Evolutionary conservation across 2,329 filamentous ascomycete genomes (phyloP).

Genomic region (Hypoxylon sp.): DNA sequence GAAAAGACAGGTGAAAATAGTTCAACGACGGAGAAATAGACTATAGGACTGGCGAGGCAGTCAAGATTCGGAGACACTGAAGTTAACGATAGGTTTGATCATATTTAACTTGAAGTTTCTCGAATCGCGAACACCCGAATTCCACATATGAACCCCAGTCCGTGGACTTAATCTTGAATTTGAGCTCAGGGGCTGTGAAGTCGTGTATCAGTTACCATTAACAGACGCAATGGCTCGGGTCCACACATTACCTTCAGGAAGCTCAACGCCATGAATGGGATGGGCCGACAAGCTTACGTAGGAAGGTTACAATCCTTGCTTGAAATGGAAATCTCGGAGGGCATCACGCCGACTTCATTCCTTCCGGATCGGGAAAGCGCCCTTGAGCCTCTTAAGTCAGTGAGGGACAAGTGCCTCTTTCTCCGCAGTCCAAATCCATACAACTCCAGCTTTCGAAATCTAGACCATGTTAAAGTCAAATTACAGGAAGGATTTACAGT

Average conservation of each 20-base stretch:
- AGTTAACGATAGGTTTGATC: not conserved
- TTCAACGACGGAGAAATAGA: conserved; percentile 1
- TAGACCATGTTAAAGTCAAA: conserved; percentile 5
- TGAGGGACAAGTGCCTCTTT: not conserved
- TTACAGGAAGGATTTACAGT: conserved; percentile 1
- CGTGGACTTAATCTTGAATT: not conserved
- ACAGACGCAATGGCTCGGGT: conserved; percentile 5
- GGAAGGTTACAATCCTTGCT: conserved; percentile 9
- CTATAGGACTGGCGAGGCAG: not conserved
- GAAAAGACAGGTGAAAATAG: conserved; percentile 23
- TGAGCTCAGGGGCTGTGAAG: not conserved
- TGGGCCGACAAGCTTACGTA: not conserved
- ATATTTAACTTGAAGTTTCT: not conserved
- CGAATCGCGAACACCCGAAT: not conserved
- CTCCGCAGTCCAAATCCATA: conserved; percentile 11
- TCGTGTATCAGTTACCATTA: conserved; percentile 6
- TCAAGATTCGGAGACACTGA: not conserved
- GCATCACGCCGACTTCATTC: conserved; percentile 43
- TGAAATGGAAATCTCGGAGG: conserved; percentile 42
- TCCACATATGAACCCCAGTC: not conserved
- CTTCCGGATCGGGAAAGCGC: conserved; percentile 32
- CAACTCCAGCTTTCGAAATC: not conserved
- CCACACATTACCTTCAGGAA: not conserved
- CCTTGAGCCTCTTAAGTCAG: conserved; percentile 22
- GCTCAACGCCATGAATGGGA: conserved; percentile 9